Base-by-base conservation (phyloP, 2,329 filamentous ascomycete genomes). In the Septoria petroselini region DNA sequence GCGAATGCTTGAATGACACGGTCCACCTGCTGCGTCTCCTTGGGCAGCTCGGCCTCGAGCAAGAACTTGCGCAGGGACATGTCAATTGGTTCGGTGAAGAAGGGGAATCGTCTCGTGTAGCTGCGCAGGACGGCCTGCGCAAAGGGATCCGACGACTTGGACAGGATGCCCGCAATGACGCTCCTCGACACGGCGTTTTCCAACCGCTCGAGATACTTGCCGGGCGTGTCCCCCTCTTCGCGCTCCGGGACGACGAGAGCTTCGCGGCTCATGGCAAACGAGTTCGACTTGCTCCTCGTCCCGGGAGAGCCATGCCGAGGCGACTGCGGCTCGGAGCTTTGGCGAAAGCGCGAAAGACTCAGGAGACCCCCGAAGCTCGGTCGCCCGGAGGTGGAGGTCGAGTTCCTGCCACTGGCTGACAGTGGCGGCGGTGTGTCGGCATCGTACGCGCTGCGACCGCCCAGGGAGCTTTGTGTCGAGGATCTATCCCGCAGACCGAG, bases 1-100 rank as follows among this genome's bases (percentile, higher is more conserved):
- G 93, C 89, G 71, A 98, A 97, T 2, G 90, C 86, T 67, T 96
- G 89, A 29, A 98, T 74, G 48, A 93, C 93, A 44, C 93, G 82
- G 69, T 98, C 93, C 57, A 98, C 97, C 63, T 98, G 93, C 69
- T 98, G 93, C 0, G 93, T 97, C 72, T 98, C 93, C 62, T 94
- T 95, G 3, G 93, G 93, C 25, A 98, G 72, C 68, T 97, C 91
- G 2, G 93, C 90, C 66, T 96, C 91, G 87, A 97, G 95, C 48
- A 98, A 77, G 41, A 98, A 78, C 68, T 97, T 97, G 30, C 93
- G 84, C 57, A 97, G 84, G 1, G 91, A 88, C 90, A 98, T 97
- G 67, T 98, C 93, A 75, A 98, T 91, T 0, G 93, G 93, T 61
- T 97, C 91, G 21, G 89, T 91, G 63, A 96, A 97, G 71, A 97